These are phyloP conservation scores for Mayamaea pseudoterrestris DNA, from an alignment of 108 stramenopile genomes.

Conservation along the genomic window DNA sequence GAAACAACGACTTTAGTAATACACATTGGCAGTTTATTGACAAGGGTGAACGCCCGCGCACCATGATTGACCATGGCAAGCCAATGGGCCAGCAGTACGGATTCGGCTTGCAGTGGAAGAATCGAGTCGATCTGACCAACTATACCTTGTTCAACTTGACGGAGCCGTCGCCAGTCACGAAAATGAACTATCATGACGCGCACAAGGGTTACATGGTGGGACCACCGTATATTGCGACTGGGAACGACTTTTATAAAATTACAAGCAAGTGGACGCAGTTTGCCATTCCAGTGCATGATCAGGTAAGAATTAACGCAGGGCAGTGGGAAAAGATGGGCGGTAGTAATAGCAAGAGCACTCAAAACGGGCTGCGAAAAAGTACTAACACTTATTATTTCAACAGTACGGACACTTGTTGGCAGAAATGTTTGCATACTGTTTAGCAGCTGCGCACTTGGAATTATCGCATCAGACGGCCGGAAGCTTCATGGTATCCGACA, in stretches of 20 bases:
- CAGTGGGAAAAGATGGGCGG: neutral
- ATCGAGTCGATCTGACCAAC: slow-evolving; percentile 35
- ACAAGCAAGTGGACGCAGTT: slow-evolving; percentile 67
- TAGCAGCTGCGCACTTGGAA: slow-evolving; percentile 54
- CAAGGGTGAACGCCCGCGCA: slow-evolving; percentile 10
- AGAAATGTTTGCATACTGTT: slow-evolving; percentile 71
- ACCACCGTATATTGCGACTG: slow-evolving; percentile 86
- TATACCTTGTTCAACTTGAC: slow-evolving; percentile 1
- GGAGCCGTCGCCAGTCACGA: slow-evolving; percentile 26
- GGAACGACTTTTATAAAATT: slow-evolving; percentile 65
- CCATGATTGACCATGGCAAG: slow-evolving; percentile 68
- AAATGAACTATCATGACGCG: slow-evolving; percentile 30
- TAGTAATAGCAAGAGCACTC: neutral
- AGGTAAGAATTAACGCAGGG: too few species aligned
- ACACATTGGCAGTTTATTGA: slow-evolving; percentile 35
- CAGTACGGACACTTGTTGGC: slow-evolving; percentile 37
- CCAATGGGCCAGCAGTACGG: slow-evolving; percentile 88
- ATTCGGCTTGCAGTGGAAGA: slow-evolving; percentile 68
- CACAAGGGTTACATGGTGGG: slow-evolving; percentile 65
- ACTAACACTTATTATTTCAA: too few species aligned
- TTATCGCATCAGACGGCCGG: slow-evolving; percentile 35
- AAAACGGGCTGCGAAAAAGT: slow-evolving; percentile 6
- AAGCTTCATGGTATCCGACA: slow-evolving; percentile 41
- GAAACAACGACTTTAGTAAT: slow-evolving; percentile 49
- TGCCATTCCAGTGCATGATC: slow-evolving; percentile 42